Evolutionary conservation across 1,284 basidiomycete genomes (phyloP).

Genomic region (Fomitopsis betulina): DNA sequence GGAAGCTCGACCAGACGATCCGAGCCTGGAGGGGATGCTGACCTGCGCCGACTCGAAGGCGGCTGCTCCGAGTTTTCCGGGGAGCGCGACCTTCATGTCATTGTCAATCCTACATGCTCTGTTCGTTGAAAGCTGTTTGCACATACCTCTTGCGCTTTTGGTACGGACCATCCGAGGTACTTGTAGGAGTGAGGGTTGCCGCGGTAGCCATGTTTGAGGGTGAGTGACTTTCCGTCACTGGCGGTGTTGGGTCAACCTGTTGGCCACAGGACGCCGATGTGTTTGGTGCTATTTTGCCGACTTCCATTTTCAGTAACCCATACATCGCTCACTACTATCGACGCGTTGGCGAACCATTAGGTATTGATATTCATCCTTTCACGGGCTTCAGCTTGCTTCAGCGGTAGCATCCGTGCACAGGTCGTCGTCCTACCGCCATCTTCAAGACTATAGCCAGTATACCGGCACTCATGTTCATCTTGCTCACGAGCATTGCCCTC

Average conservation of each 20-base stretch:
- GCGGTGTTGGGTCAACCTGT: neutral
- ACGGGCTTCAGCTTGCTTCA: neutral
- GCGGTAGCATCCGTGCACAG: too few relatives aligned
- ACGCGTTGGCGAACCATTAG: too few relatives aligned
- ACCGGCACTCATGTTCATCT: too few relatives aligned
- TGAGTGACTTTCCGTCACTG: constrained; percentile 1
- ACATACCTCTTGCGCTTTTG: constrained; percentile 58
- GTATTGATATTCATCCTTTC: neutral
- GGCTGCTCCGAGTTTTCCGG: constrained; percentile 45
- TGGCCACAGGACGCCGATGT: neutral
- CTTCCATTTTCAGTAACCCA: neutral
- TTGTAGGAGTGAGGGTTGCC: constrained; percentile 33
- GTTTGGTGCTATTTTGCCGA: neutral
- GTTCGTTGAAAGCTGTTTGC: neutral
- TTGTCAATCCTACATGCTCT: neutral
- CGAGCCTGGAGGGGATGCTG: constrained; percentile 46
- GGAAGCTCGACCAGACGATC: constrained; percentile 41
- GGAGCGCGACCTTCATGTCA: constrained; percentile 46
- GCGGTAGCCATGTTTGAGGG: constrained; percentile 43
- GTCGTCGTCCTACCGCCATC: too few relatives aligned
- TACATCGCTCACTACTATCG: too few relatives aligned
- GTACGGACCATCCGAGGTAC: constrained; percentile 28
- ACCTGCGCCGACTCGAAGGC: constrained; percentile 59
- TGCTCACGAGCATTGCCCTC: too few relatives aligned
- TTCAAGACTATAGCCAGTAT: too few relatives aligned